Percentiles rank a stretch among this genome's conserved stretches.
Conservation (phyloP, 2,329 filamentous ascomycete species). For the Talaromyces sp. region DNA sequence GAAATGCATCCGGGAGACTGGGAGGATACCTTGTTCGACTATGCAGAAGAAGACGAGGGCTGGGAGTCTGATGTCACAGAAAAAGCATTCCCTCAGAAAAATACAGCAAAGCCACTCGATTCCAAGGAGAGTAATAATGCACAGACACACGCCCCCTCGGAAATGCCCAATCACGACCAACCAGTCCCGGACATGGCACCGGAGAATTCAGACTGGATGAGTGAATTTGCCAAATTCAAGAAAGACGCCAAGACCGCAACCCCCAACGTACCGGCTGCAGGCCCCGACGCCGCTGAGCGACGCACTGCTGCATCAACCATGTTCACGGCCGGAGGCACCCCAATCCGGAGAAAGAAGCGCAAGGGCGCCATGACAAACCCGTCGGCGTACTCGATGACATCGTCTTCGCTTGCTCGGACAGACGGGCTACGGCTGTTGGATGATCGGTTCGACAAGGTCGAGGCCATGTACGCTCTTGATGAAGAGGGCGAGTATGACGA, state of each 20-base stretch:
- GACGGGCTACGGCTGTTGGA: slow-evolving; percentile 82
- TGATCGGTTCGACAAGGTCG: slow-evolving; percentile 83
- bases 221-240: slow-evolving; percentile 92
- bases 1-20: slow-evolving; percentile 79
- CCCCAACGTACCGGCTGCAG: slow-evolving; percentile 1
- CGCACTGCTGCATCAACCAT: slow-evolving; percentile 39
- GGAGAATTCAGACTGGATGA: slow-evolving; percentile 78
- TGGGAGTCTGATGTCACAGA: slow-evolving; percentile 95
- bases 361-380: slow-evolving; percentile 88
- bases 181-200: slow-evolving; percentile 44
- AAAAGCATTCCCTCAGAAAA: slow-evolving; percentile 54
- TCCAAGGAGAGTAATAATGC: slow-evolving; percentile 34
- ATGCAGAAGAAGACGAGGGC: slow-evolving; percentile 64
- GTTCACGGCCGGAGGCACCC: slow-evolving; percentile 59
- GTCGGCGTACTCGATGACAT: slow-evolving; percentile 87
- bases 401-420: slow-evolving; percentile 77
- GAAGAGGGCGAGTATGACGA: slow-evolving; percentile 50
- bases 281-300: slow-evolving; percentile 23
- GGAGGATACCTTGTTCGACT: slow-evolving; percentile 53
- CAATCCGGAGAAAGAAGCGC: slow-evolving; percentile 74
- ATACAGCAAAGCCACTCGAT: slow-evolving; percentile 20
- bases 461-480: slow-evolving; percentile 69
- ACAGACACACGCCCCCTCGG: slow-evolving; percentile 20
- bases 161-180: slow-evolving; percentile 31
- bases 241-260: slow-evolving; percentile 57